These are phyloP conservation scores for Acrocalymma vagum DNA, from an alignment of 2,329 filamentous ascomycete genomes.

Conservation along the genomic window DNA sequence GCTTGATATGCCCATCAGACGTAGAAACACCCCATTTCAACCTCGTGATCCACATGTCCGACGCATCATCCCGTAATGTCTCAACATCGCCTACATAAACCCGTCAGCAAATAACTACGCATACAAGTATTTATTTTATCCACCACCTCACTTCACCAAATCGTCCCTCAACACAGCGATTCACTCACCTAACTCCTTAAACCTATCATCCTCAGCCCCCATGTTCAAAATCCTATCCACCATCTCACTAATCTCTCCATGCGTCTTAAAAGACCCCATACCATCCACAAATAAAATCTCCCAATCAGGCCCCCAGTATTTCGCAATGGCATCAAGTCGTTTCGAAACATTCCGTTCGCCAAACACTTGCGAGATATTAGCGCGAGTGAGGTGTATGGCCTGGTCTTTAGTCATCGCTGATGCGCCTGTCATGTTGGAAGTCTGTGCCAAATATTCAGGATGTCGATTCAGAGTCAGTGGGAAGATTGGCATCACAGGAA, in stretches of 20 bases:
- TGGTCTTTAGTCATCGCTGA: neutral
- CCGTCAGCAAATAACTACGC: neutral
- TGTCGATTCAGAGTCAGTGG: too few relatives aligned
- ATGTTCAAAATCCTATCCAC: slow-evolving; percentile 7
- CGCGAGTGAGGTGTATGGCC: slow-evolving; percentile 5
- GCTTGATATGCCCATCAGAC: slow-evolving; percentile 1
- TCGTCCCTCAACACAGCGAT: neutral
- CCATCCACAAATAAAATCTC: slow-evolving; percentile 13
- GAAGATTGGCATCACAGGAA: too few relatives aligned
- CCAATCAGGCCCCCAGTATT: slow-evolving; percentile 3
- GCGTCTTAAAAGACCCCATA: slow-evolving; percentile 12
- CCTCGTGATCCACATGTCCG: slow-evolving; percentile 14
- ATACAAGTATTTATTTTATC: neutral
- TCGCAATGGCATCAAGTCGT: slow-evolving; percentile 2
- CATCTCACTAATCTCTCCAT: slow-evolving; percentile 13
- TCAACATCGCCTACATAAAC: slow-evolving; percentile 9
- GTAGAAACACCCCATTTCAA: slow-evolving; percentile 16
- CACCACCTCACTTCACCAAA: neutral
- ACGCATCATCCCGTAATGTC: slow-evolving; percentile 2
- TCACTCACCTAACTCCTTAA: slow-evolving; percentile 11
- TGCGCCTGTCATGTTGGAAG: too few relatives aligned
- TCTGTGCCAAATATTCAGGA: too few relatives aligned
- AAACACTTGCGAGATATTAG: slow-evolving; percentile 12
- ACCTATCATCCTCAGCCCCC: slow-evolving; percentile 4
- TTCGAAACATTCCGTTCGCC: slow-evolving; percentile 5